Evolutionary conservation across 208 protist species (phyloP).

Genomic region (Zelonia costaricensis): DNA sequence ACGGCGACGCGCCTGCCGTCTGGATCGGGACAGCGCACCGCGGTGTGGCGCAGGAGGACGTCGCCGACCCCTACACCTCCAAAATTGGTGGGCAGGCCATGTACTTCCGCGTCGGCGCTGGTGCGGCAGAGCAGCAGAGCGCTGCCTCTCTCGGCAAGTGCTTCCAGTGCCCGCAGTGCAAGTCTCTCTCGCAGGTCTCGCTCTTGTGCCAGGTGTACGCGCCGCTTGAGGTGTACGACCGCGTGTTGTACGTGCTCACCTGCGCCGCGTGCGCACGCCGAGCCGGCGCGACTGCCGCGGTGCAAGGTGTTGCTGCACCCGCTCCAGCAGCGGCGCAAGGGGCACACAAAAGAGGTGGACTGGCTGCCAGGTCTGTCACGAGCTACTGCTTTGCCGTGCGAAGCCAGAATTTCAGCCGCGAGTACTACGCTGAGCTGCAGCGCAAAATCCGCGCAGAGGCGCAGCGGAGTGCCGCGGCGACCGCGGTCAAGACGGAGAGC

Average conservation of each 20-base stretch:
- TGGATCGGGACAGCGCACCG: constrained; percentile 70
- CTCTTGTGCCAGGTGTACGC: constrained; percentile 81
- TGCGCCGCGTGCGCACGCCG: constrained; percentile 52
- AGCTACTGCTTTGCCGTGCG: constrained; percentile 82
- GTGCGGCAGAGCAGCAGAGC: constrained; percentile 10
- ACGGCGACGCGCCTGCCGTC: constrained; percentile 6
- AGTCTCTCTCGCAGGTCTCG: constrained; percentile 45
- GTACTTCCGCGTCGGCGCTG: constrained; percentile 47
- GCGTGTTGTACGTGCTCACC: constrained; percentile 81
- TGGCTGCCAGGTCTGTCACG: constrained; percentile 15
- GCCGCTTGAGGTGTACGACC: constrained; percentile 75
- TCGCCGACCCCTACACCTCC: constrained; percentile 56
- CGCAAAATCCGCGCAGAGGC: constrained; percentile 11
- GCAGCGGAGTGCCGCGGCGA: constrained; percentile 2
- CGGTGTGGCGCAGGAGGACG: constrained; percentile 30
- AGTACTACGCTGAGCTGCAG: constrained; percentile 42
- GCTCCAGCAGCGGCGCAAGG: not conserved
- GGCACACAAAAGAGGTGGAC: constrained; percentile 25
- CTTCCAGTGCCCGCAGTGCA: constrained; percentile 84
- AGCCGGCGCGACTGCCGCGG: not conserved
- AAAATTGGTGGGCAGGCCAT: constrained; percentile 70
- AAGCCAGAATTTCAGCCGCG: constrained; percentile 79
- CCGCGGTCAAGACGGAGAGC: constrained; percentile 3
- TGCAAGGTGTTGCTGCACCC: not conserved
- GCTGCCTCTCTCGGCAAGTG: constrained; percentile 13